These are phyloP conservation scores for Claviceps fusiformis DNA, from an alignment of 2,329 filamentous ascomycete genomes.

Conservation along the genomic window DNA sequence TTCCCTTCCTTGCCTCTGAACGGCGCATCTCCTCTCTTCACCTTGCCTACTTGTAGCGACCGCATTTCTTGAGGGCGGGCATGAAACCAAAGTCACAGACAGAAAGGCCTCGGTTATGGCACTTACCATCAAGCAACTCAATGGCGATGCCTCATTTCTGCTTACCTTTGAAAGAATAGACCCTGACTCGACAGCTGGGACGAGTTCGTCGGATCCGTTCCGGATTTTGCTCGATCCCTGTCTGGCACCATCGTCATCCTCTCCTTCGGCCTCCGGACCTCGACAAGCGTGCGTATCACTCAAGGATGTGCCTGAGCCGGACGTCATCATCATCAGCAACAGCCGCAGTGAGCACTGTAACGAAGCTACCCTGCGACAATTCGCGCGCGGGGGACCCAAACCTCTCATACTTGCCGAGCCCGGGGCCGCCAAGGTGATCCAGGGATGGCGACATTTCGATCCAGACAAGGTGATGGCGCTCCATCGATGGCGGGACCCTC, in stretches of 20 bases:
- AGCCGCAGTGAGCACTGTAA: slow-evolving; percentile 54
- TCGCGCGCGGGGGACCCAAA: slow-evolving; percentile 37
- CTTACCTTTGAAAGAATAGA: slow-evolving; percentile 45
- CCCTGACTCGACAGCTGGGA: slow-evolving; percentile 2
- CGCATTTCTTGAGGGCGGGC: neutral
- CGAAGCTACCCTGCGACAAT: slow-evolving; percentile 51
- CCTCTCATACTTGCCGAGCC: slow-evolving; percentile 55
- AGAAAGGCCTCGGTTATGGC: slow-evolving; percentile 33
- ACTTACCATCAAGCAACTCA: slow-evolving; percentile 48
- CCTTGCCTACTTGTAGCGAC: neutral
- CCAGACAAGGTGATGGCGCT: slow-evolving; percentile 31
- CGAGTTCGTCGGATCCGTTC: slow-evolving; percentile 32
- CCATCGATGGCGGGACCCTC: slow-evolving; percentile 31
- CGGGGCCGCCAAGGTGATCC: slow-evolving; percentile 49
- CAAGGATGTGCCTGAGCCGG: slow-evolving; percentile 26
- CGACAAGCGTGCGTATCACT: slow-evolving; percentile 39
- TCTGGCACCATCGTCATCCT: slow-evolving; percentile 46
- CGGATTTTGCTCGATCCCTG: slow-evolving; percentile 61
- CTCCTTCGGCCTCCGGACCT: slow-evolving; percentile 46
- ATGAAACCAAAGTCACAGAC: neutral
- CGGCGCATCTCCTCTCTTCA: neutral
- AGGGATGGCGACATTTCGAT: slow-evolving; percentile 55
- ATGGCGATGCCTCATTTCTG: slow-evolving; percentile 51
- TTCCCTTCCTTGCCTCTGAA: neutral
- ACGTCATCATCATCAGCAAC: slow-evolving; percentile 33